These are phyloP conservation scores for Colletotrichum sp. DNA, from an alignment of 2,329 filamentous ascomycete species.

Conservation along the genomic window DNA sequence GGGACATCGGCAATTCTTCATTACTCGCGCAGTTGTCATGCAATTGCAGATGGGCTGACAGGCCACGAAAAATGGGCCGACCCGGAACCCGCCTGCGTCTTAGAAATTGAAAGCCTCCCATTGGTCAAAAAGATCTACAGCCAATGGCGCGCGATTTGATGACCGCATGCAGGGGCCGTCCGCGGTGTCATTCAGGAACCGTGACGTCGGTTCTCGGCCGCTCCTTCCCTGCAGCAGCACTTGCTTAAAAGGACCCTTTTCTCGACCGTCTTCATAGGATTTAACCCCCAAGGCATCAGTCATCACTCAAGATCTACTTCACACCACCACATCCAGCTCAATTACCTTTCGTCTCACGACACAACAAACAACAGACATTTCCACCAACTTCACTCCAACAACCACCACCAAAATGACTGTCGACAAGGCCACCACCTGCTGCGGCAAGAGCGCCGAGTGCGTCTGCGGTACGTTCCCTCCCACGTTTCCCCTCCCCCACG, in stretches of 20 bases:
- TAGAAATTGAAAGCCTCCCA: background rate
- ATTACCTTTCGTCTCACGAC: background rate
- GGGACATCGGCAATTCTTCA: background rate
- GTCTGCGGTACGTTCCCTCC: slow-evolving; percentile 58
- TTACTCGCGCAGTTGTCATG: slow-evolving; percentile 3
- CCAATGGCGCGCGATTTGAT: background rate
- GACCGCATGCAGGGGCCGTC: background rate
- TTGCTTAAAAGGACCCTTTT: slow-evolving; percentile 17
- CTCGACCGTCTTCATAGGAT: background rate
- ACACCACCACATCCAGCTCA: background rate
- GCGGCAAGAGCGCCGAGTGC: slow-evolving; percentile 58
- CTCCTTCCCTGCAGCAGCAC: slow-evolving; percentile 11
- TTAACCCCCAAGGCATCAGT: background rate
- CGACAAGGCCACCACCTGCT: slow-evolving; percentile 57
- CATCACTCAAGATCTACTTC: background rate
- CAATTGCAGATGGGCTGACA: slow-evolving; percentile 9
- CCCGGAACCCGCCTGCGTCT: background rate
- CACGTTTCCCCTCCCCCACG: background rate
- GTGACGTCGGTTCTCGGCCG: slow-evolving; percentile 17
- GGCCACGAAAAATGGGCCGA: background rate
- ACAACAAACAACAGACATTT: background rate
- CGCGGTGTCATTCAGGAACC: background rate
- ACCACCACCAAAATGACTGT: slow-evolving; percentile 32
- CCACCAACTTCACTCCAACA: background rate
- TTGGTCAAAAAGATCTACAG: slow-evolving; percentile 3